Evolutionary conservation across 2,329 filamentous ascomycete species (phyloP), one percentile per base, ranked within the genome.

Genomic region (Colletotrichum scovillei): DNA sequence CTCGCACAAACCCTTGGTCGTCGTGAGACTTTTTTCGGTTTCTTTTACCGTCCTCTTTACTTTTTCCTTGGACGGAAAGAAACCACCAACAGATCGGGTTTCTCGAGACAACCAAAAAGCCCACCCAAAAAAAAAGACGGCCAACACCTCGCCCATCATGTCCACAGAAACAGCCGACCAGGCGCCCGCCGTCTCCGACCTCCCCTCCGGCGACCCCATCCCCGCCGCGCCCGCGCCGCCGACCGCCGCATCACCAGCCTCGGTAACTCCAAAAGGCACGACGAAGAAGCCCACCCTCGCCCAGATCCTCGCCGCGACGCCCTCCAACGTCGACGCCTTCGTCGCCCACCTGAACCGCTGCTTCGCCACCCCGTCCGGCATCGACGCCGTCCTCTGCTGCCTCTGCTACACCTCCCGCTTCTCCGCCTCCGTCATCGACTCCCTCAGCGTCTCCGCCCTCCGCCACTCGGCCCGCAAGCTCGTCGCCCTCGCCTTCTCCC

Each of bases 361-460:
- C 79, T 86, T 95, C 77, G 88, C 90, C 75, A 93, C 92, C 11
- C 90, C 93, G 57, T 82, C 88, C 46, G 93, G 93, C 78, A 90
- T 92, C 81, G 93, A 95, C 83, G 88, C 89, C 62, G 86, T 92
- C 74, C 90, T 95, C 77, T 88, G 92, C 75, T 90, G 92, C 76
- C 81, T 92, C 74, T 90, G 92, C 84, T 96, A 95, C 85, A 84
- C 87, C 72, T 87, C 92, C 67, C 91, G 90, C 74, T 82, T 92
- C 67, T 78, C 85, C 63, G 86, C 88, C 73, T 83, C 86, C 30
- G 76, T 88, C 28, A 87, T 93, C 77, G 82, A 87, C 67, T 77
- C 83, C 58, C 81, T 91, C 74, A 87, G 89, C 73, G 85, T 90
- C 52, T 88, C 90, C 66, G 88, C 91, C 75, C 85, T 94, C 69